Conservation (phyloP, 805 yeast genomes). For the Wickerhamomyces strasburgensis region DNA sequence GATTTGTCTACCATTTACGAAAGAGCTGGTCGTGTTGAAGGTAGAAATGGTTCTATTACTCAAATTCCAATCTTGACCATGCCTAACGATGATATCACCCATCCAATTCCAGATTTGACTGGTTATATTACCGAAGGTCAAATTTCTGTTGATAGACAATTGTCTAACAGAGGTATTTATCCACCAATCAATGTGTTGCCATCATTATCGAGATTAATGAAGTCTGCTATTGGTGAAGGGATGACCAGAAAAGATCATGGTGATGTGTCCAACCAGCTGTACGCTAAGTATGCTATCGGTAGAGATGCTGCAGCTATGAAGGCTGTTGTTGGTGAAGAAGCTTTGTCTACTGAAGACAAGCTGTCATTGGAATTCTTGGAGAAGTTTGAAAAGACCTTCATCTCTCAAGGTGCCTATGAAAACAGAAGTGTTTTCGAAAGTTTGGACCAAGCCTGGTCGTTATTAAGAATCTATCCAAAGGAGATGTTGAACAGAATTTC, state of each 20-base stretch:
- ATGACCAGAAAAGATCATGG: slow-evolving; percentile 99
- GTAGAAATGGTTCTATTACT: slow-evolving; percentile 98
- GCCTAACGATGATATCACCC: slow-evolving; percentile 99
- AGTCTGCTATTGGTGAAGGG: slow-evolving; percentile 99
- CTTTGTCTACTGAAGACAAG: slow-evolving; percentile 95
- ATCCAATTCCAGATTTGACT: slow-evolving; percentile 99
- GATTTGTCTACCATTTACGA: slow-evolving; percentile 98
- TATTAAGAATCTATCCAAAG: slow-evolving; percentile 97
- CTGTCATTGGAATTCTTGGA: slow-evolving; percentile 95
- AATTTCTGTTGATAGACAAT: slow-evolving; percentile 94
- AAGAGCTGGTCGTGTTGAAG: slow-evolving; percentile 99
- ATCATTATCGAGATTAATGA: slow-evolving; percentile 96
- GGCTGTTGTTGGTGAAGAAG: slow-evolving; percentile 99
- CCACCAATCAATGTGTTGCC: slow-evolving; percentile 99
- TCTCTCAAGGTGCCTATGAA: slow-evolving; percentile 95
- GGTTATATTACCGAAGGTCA: slow-evolving; percentile 99
- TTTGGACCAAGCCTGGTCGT: slow-evolving; percentile 96
- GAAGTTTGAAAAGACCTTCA: slow-evolving; percentile 94
- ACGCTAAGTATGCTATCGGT: slow-evolving; percentile 99
- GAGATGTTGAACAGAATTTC: slow-evolving; percentile 98
- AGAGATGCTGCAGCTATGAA: slow-evolving; percentile 99
- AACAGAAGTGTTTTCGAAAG: slow-evolving; percentile 92
- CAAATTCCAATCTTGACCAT: slow-evolving; percentile 98
- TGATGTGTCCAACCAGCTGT: slow-evolving; percentile 97
- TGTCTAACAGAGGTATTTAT: slow-evolving; percentile 93